phyloP scores from a whole-genome alignment of 192 early-diverging fungal genomes.

The Coemansia sp. region DNA sequence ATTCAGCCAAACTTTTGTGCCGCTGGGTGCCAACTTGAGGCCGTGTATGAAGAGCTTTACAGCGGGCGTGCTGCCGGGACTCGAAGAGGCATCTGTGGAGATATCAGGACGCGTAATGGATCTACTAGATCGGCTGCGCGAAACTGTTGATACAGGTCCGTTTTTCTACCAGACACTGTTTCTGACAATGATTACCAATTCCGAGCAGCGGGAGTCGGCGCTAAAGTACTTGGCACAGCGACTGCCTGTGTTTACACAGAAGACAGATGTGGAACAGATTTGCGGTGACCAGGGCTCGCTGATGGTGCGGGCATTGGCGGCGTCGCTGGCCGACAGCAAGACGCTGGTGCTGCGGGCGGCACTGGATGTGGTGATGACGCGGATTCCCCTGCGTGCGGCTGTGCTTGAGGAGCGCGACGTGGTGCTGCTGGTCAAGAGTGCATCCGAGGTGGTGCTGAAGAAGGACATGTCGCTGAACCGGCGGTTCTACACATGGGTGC shows the following conservation, averaged over 20 bases:
- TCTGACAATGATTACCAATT: conserved; percentile 71
- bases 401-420: conserved; percentile 68
- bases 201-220: conserved; percentile 67
- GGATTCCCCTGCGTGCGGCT: conserved; percentile 35
- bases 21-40: conserved; percentile 66
- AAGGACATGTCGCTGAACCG: conserved; percentile 95
- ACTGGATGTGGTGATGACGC: conserved; percentile 74
- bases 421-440: conserved; percentile 66
- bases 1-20: conserved; percentile 74
- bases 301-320: conserved; percentile 74
- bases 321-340: conserved; percentile 68
- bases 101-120: conserved; percentile 69
- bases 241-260: conserved; percentile 57
- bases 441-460: conserved; percentile 75
- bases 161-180: conserved; percentile 86
- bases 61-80: conserved; percentile 74
- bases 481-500: conserved; percentile 88
- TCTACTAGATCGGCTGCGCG: conserved; percentile 66
- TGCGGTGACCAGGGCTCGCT: conserved; percentile 67
- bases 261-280: conserved; percentile 68
- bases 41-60: conserved; percentile 78
- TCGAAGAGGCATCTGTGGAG: conserved; percentile 90
- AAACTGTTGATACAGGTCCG: conserved; percentile 61
- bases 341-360: conserved; percentile 80
- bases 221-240: conserved; percentile 76